phyloP scores from a whole-genome alignment of 1,139 yeast genomes.

The Suhomyces bribrorum region DNA sequence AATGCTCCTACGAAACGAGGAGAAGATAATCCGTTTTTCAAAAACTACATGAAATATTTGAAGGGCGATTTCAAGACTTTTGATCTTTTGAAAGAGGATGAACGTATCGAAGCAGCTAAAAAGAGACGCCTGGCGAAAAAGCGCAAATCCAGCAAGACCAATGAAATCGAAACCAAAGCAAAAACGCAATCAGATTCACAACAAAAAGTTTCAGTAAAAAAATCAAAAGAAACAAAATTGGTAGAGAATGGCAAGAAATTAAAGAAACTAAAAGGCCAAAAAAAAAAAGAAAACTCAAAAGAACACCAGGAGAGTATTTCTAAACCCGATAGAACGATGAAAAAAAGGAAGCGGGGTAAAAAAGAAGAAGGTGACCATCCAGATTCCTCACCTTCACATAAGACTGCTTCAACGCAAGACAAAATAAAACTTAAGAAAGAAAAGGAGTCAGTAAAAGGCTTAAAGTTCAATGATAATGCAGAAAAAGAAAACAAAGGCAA shows the following conservation, averaged over 20 bases:
- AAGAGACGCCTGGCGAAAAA: too few species aligned
- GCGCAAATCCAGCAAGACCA: neutral
- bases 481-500: too few species aligned
- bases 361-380: too few species aligned
- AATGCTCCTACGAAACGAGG: neutral
- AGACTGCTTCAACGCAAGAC: too few species aligned
- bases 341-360: too few species aligned
- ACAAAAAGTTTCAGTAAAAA: too few species aligned
- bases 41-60: constrained; percentile 17
- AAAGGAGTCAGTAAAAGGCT: neutral
- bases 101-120: constrained; percentile 14
- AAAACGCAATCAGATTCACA: too few species aligned
- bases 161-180: neutral
- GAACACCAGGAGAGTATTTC: too few species aligned
- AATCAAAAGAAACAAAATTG: constrained; percentile 13
- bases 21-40: constrained; percentile 14
- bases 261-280: neutral
- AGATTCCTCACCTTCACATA: too few species aligned
- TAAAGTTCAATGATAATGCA: neutral
- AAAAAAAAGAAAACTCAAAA: neutral
- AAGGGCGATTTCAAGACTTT: constrained; percentile 15
- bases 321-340: too few species aligned
- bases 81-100: constrained; percentile 15
- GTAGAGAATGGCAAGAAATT: neutral
- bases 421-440: constrained; percentile 1